Conservation (phyloP, 2,329 filamentous ascomycete species). For the Mycogone perniciosa region DNA sequence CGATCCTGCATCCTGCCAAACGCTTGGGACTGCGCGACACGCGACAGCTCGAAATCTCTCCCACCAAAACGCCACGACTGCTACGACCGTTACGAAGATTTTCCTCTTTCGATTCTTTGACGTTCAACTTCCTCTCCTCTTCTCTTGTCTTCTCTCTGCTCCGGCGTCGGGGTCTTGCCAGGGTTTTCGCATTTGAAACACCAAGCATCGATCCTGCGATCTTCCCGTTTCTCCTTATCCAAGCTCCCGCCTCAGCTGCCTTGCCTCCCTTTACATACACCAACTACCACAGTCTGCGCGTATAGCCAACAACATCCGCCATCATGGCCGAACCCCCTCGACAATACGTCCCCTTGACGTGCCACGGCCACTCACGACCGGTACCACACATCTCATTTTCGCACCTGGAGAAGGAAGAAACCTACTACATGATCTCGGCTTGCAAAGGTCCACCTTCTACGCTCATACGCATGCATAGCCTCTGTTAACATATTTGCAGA, state of each 20-base stretch:
- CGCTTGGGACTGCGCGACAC: background rate
- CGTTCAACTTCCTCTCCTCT: background rate
- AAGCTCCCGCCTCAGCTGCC: too few relatives aligned
- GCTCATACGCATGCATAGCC: background rate
- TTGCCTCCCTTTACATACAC: background rate
- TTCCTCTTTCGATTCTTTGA: constrained; percentile 13
- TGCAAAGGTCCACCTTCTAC: constrained; percentile 64
- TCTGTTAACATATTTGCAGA: constrained; percentile 47
- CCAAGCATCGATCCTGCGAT: background rate
- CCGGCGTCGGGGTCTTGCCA: background rate
- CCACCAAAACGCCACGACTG: constrained; percentile 18
- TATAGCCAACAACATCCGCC: background rate
- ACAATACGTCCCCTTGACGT: constrained; percentile 80
- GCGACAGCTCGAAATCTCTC: background rate
- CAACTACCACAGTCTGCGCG: background rate
- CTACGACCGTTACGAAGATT: constrained; percentile 24
- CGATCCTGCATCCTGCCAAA: background rate
- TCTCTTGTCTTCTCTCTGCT: background rate
- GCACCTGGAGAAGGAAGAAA: constrained; percentile 70
- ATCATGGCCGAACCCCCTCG: constrained; percentile 36
- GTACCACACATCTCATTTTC: constrained; percentile 92
- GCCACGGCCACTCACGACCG: constrained; percentile 87
- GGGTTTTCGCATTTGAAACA: background rate
- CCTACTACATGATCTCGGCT: constrained; percentile 88
- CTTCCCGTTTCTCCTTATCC: background rate